Evolutionary conservation across 306 rosid species (phyloP), one percentile per base, ranked within the genome.

Genomic region (Castanea crenata): DNA sequence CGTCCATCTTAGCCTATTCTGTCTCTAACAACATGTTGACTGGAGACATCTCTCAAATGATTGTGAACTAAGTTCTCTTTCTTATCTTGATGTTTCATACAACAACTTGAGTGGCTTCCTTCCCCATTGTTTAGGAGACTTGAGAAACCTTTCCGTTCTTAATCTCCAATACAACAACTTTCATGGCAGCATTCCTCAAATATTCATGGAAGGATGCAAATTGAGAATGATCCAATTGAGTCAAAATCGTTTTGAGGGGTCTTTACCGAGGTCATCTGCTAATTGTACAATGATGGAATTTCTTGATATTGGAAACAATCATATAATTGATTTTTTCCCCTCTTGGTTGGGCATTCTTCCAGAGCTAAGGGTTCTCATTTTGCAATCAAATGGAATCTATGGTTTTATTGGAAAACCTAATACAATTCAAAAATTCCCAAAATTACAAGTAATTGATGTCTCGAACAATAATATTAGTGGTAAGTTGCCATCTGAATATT

Each of bases 1-100:
- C 51, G 9, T 44, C 13, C 51, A 44, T 44, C 14, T 0, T 44
- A 0, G 0, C 0, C 0, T 55, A 55, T 55, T 12, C 20, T 5
- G 1, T 18, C 58, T 12, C 18, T 13, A 16, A 3, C 58, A 14
- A 55, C 8, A 16, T 14, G n/a, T 0, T 55, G 0, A 55, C 1
- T 1, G 21, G 58, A 12, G n/a, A 55, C 15, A 55, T 55, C 58
- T 18, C 58, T 12, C 58, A 12, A 14, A 14, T 55, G 58, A 55
- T 55, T 55, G 58, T 18, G 16, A 55, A 12, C 21, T 55, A 0
- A 55, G 7, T 55, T 55, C n/a, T 14, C 5, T 55, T 18, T 14
- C 58, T 55, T 0, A 2, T 55, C 20, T 55, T 55, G 58, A 55
- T 55, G 1, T 55, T 15, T 55, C 58, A 55, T 4, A 12, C 58